Base-by-base conservation (phyloP, 352 stramenopile species). In the Globisporangium middletonii region DNA sequence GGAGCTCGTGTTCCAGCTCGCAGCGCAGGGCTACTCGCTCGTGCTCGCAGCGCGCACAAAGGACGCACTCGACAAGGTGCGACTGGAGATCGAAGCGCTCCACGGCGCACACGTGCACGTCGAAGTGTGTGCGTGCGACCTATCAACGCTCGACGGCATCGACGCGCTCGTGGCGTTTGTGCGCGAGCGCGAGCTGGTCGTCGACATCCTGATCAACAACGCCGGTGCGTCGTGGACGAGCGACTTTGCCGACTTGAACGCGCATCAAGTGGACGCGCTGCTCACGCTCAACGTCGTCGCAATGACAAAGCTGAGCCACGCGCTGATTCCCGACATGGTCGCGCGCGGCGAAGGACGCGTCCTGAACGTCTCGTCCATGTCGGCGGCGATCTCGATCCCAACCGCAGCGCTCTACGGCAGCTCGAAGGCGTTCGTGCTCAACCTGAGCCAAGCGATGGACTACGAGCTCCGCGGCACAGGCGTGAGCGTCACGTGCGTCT, bases 151-250 rank as follows among this genome's bases (percentile, higher is more conserved):
- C 4, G 55, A 71, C 2, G 83, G 83, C 9, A 72, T 90, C n/a
- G 48, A 75, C 33, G 78, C 67, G 53, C 67, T 94, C 18, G 50
- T 88, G 9, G 57, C 69, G n/a, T 82, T 82, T 43, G 59, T 92
- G 12, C 58, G 67, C 33, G 59, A 81, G 37, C 78, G 85, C 52
- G 63, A 88, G 27, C 52, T 89, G 18, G 56, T 86, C 18, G 65
- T 96, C 50, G 86, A 95, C 49, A 86, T 96, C 42, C 73, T 96
- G 5, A 65, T 96, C 43, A 95, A 95, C 67, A 94, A 92, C 54
- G 86, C 78, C 2, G 77, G 81, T 2, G 64, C 69, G 0, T 71
- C 72, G 30, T 33, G 78, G 8, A 66, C 58, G 11, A 71, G 77
- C 27, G 58, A 68, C 46, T 90, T 94, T 53, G 62, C 67, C 0